These are phyloP conservation scores for Penicillium steckii DNA, from an alignment of 495 filamentous ascomycete genomes.

Conservation along the genomic window DNA sequence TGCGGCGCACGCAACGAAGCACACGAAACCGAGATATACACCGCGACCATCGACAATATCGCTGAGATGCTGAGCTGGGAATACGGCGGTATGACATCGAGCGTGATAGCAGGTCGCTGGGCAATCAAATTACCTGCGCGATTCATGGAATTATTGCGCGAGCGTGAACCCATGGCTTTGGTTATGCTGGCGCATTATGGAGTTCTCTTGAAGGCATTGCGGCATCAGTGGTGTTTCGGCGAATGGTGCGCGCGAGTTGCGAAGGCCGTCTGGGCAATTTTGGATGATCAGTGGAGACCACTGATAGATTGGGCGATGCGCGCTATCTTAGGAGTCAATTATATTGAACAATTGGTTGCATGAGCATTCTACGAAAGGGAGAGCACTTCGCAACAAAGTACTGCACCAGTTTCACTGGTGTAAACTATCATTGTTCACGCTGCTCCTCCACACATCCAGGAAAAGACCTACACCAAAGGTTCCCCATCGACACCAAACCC, in stretches of 20 bases:
- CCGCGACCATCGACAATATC: slow-evolving; percentile 32
- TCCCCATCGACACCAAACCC: slow-evolving; percentile 11
- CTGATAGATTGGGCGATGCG: slow-evolving; percentile 35
- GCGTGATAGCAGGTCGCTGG: slow-evolving; percentile 36
- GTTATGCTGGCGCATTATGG: slow-evolving; percentile 50
- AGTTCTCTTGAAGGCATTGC: slow-evolving; percentile 39
- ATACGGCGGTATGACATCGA: slow-evolving; percentile 27
- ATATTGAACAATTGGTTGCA: slow-evolving; percentile 13
- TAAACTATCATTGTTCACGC: neutral
- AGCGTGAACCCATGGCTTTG: slow-evolving; percentile 54
- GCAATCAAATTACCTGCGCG: slow-evolving; percentile 47
- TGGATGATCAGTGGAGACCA: slow-evolving; percentile 40
- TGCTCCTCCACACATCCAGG: neutral
- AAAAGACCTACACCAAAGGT: neutral
- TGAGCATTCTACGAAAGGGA: neutral
- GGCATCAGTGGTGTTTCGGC: slow-evolving; percentile 47
- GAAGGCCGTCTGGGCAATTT: slow-evolving; percentile 35
- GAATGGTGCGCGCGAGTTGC: slow-evolving; percentile 42
- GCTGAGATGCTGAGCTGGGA: slow-evolving; percentile 29
- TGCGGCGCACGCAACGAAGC: slow-evolving; percentile 24
- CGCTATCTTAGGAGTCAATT: slow-evolving; percentile 32
- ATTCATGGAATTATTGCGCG: slow-evolving; percentile 51
- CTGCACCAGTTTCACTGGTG: neutral
- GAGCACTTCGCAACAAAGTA: neutral
- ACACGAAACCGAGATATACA: slow-evolving; percentile 37